Evolutionary conservation across 2,329 filamentous ascomycete genomes (phyloP).

Genomic region (Fusarium zealandicum): DNA sequence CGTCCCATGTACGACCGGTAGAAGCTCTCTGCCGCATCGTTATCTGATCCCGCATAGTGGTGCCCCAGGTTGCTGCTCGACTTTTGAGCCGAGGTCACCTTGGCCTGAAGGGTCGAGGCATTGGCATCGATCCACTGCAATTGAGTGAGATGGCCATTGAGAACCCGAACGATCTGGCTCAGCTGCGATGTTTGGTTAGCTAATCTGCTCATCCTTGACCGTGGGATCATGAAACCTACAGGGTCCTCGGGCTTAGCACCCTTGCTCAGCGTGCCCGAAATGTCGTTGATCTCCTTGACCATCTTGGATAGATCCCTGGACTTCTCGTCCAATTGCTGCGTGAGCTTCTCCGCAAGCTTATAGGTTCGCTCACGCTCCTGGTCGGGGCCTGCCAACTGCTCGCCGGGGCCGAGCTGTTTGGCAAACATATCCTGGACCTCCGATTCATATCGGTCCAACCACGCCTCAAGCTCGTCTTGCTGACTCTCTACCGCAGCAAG

Average conservation of each 20-base stretch:
- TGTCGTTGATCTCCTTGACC: constrained; percentile 97
- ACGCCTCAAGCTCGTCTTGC: constrained; percentile 87
- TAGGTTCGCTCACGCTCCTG: constrained; percentile 96
- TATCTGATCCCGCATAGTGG: constrained; percentile 66
- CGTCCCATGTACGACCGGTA: constrained; percentile 86
- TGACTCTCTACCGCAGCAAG: constrained; percentile 88
- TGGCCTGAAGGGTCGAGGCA: constrained; percentile 79
- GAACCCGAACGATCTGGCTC: constrained; percentile 92
- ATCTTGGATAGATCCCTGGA: constrained; percentile 91
- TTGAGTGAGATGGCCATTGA: constrained; percentile 91
- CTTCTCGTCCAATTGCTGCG: constrained; percentile 90
- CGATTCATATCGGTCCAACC: constrained; percentile 88
- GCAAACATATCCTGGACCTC: constrained; percentile 90
- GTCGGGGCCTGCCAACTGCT: constrained; percentile 84
- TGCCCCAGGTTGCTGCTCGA: constrained; percentile 69
- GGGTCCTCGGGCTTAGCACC: constrained; percentile 87
- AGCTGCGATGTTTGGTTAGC: constrained; percentile 62
- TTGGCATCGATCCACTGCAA: constrained; percentile 93
- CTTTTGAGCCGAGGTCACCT: constrained; percentile 84
- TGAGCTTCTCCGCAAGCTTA: constrained; percentile 92
- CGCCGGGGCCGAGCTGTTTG: constrained; percentile 77
- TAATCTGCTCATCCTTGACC: constrained; percentile 12
- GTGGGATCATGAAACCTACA: constrained; percentile 60
- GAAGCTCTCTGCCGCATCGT: constrained; percentile 84
- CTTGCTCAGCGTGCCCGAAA: constrained; percentile 88